Evolutionary conservation across 2,329 filamentous ascomycete species (phyloP), one percentile per base, ranked within the genome.

Genomic region (Sarocladiaceae sp.): DNA sequence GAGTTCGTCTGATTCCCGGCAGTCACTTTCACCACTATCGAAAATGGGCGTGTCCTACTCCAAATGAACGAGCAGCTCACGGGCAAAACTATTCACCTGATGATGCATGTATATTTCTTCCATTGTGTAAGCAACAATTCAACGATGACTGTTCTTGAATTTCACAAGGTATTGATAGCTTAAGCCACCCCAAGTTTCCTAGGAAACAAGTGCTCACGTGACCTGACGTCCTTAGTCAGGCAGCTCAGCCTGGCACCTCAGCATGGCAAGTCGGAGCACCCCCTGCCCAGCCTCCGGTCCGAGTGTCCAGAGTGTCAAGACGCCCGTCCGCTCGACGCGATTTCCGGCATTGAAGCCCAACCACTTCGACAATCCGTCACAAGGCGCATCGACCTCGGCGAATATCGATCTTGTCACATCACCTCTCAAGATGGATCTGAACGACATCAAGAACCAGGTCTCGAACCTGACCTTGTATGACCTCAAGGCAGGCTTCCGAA

Each of bases 391-490:
- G 9, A 27, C 9, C 10, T 11, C 15, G 10, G 9, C 21, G 19
- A 7, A n/a, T 12, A 41, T 18, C 19, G 24, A 27, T 6, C 23
- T 16, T 27, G 37, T 19, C 19, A 18, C 4, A 29, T 16, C 15
- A 18, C 4, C 9, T 19, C 3, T 51, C 65, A 70, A 62, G 56
- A 95, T 95, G 89, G 88, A 96, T 75, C 76, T 94, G 63, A 84
- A 83, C 67, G 87, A 76, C 60, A 67, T 96, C 45, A 91, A 87
- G 66, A 87, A 88, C 57, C 83, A 87, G 68, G 88, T 95, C 66
- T 83, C 83, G 72, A 94, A 93, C 71, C 75, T 96, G 76, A 87
- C 86, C 58, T 76, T 96, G 65, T 96, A 96, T 73, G 90, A 96
- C 67, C 62, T 96, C 71, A 96, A 96, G 73, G 90, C 90, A 45